A percentile compares a stretch with the other conserved stretches of the same genome.
These are phyloP conservation scores for Alternaria postmessia DNA, from an alignment of 2,329 filamentous ascomycete genomes.

Conservation along the genomic window DNA sequence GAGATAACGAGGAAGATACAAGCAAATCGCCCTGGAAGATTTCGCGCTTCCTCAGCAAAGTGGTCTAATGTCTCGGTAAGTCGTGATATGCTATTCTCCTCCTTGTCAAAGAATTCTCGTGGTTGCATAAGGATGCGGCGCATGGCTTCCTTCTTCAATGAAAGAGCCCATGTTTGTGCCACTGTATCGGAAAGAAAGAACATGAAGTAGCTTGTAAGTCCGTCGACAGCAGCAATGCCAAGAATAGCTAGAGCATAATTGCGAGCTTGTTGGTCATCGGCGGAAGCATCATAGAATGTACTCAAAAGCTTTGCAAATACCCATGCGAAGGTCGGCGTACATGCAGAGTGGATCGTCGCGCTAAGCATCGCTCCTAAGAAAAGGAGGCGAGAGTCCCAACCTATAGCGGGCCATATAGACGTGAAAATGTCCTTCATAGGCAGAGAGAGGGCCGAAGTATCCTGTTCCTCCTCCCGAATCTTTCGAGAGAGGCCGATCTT, in stretches of 20 bases:
- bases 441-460: conserved; percentile 20
- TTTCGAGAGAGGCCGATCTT: background rate
- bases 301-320: conserved; percentile 75
- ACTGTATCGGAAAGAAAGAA: conserved; percentile 76
- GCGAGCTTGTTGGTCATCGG: conserved; percentile 61
- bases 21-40: conserved; percentile 79
- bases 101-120: conserved; percentile 77
- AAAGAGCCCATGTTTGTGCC: conserved; percentile 80
- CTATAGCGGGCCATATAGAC: conserved; percentile 75
- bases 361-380: conserved; percentile 69
- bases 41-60: conserved; percentile 87
- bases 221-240: conserved; percentile 72
- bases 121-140: conserved; percentile 77
- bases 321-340: conserved; percentile 78
- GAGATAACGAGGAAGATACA: conserved; percentile 72
- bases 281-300: conserved; percentile 68
- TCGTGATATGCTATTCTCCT: conserved; percentile 68
- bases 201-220: conserved; percentile 68
- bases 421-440: conserved; percentile 65
- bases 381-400: conserved; percentile 58
- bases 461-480: background rate
- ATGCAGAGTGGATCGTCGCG: conserved; percentile 70
- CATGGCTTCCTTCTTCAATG: conserved; percentile 72
- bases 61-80: conserved; percentile 79
- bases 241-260: conserved; percentile 76